phyloP scores from a whole-genome alignment of 371 early-diverging fungal species.

The Mucor piriformis region DNA sequence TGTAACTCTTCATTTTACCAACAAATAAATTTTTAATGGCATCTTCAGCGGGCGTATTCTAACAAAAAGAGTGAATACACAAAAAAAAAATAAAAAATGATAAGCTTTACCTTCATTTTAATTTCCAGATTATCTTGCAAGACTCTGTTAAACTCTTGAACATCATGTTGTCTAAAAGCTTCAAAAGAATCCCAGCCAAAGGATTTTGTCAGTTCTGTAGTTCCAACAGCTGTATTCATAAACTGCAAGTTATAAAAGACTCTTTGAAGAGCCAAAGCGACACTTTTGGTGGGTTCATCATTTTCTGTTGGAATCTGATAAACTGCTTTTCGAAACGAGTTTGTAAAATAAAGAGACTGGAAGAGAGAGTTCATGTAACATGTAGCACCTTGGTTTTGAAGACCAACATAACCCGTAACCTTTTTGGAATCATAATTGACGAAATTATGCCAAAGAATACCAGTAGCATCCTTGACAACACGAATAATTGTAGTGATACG shows the following conservation, averaged over 20 bases:
- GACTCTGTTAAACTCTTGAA: slow-evolving; percentile 95
- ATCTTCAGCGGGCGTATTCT: slow-evolving; percentile 90
- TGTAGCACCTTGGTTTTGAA: slow-evolving; percentile 98
- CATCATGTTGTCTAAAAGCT: slow-evolving; percentile 95
- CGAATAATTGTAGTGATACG: slow-evolving; percentile 78
- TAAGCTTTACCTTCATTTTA: slow-evolving; percentile 82
- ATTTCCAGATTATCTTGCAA: slow-evolving; percentile 93
- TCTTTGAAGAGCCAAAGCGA: slow-evolving; percentile 92
- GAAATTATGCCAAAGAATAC: slow-evolving; percentile 94
- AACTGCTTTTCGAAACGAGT: slow-evolving; percentile 88
- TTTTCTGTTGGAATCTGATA: slow-evolving; percentile 89
- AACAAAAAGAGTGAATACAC: not conserved
- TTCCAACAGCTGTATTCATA: slow-evolving; percentile 72
- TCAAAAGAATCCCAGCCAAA: slow-evolving; percentile 97
- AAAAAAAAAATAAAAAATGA: not conserved
- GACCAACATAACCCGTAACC: slow-evolving; percentile 91
- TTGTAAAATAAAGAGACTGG: slow-evolving; percentile 96
- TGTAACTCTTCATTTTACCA: slow-evolving; percentile 93
- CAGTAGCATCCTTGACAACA: slow-evolving; percentile 83
- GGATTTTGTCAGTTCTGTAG: slow-evolving; percentile 90
- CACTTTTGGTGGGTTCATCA: slow-evolving; percentile 81
- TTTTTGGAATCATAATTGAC: slow-evolving; percentile 83
- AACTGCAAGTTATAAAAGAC: slow-evolving; percentile 88
- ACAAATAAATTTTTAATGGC: slow-evolving; percentile 87
- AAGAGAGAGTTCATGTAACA: slow-evolving; percentile 99